Percentiles rank a stretch among this genome's conserved stretches.
phyloP scores from a whole-genome alignment of 495 filamentous ascomycete species.

The Astrothelium subdiscretum region DNA sequence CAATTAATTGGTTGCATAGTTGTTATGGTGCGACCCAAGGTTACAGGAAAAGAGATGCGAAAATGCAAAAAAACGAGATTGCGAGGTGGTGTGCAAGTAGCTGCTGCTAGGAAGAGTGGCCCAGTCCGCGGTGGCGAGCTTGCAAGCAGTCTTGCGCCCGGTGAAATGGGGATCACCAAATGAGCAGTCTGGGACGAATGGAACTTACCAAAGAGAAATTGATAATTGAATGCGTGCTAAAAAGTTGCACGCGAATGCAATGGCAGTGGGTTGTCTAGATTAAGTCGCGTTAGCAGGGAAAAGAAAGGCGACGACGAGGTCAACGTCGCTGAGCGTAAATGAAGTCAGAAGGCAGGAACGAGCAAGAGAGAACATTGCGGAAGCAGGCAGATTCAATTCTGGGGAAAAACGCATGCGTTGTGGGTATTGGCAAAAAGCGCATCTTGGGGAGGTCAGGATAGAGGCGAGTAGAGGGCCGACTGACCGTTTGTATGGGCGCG shows the following conservation, averaged over 20 bases:
- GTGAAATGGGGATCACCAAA: neutral
- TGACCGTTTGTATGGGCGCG: slow-evolving; percentile 2
- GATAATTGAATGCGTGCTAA: neutral
- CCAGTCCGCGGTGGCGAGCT: neutral
- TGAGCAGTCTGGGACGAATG: neutral
- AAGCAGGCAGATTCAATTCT: neutral
- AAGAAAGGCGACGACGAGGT: neutral
- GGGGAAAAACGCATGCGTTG: neutral
- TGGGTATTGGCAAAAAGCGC: neutral
- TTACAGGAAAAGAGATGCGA: too few species aligned
- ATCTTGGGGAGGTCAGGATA: neutral
- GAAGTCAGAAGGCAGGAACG: neutral
- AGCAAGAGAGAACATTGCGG: neutral
- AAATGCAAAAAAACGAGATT: too few species aligned
- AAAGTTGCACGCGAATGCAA: neutral
- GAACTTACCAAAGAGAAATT: neutral
- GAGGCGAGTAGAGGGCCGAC: neutral
- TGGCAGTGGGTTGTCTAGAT: slow-evolving; percentile 1
- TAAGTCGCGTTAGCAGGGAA: neutral
- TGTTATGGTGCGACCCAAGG: neutral
- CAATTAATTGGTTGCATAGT: neutral
- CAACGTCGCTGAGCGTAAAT: neutral
- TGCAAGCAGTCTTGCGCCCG: neutral
- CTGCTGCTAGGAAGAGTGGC: neutral
- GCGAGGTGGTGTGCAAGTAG: neutral